Evolutionary conservation across 1,139 yeast genomes (phyloP).

Genomic region (Pichia sp.): DNA sequence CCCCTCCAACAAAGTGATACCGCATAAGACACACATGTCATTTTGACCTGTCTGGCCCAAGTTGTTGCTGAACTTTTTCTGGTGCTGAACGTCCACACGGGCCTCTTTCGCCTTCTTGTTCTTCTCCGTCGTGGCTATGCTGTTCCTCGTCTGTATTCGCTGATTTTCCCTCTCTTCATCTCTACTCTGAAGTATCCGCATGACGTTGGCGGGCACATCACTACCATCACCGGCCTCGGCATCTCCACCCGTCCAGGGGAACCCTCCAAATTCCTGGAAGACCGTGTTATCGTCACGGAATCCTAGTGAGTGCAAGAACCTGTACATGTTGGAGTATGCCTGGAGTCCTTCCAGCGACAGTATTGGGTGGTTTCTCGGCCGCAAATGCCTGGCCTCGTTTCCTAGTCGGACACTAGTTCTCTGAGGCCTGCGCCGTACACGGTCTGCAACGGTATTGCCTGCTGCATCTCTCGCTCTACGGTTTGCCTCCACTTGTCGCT

Average conservation of each 20-base stretch:
- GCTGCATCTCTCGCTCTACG: conserved; percentile 15
- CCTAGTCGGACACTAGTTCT: background rate
- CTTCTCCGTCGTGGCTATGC: conserved; percentile 32
- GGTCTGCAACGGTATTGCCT: conserved; percentile 1
- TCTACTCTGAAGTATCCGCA: conserved; percentile 34
- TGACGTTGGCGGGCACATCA: conserved; percentile 33
- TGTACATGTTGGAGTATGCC: conserved; percentile 4
- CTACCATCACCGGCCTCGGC: conserved; percentile 20
- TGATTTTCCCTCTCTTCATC: conserved; percentile 33
- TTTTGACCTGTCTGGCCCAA: conserved; percentile 32
- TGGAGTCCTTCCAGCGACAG: background rate
- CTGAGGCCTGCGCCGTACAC: conserved; percentile 8
- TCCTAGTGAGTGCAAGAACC: conserved; percentile 8
- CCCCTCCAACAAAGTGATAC: conserved; percentile 66
- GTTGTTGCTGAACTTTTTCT: conserved; percentile 36
- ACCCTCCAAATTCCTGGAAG: background rate
- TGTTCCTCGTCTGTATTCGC: conserved; percentile 25
- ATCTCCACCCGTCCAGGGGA: background rate
- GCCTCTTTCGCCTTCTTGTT: conserved; percentile 32
- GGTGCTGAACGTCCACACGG: conserved; percentile 27
- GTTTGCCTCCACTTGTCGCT: conserved; percentile 9
- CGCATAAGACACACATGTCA: conserved; percentile 67
- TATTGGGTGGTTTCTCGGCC: conserved; percentile 7
- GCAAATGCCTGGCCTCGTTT: background rate
- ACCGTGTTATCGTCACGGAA: background rate